Evolutionary conservation across 2,329 filamentous ascomycete genomes (phyloP).

Genomic region (Aureobasidium sp.): DNA sequence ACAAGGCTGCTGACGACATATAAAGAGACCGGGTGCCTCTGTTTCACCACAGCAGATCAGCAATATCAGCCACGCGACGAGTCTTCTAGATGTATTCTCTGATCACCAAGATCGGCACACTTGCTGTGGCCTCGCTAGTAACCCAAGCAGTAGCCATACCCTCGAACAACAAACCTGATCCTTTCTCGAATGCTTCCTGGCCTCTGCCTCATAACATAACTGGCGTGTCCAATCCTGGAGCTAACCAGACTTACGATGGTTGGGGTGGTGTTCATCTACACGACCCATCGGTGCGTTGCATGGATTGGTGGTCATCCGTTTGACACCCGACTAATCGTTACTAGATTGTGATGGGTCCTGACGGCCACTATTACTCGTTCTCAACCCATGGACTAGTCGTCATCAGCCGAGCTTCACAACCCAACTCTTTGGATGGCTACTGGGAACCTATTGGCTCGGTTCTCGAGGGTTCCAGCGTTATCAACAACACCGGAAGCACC

Average conservation of each 20-base stretch:
- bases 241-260: constrained; percentile 5
- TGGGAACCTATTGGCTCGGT: constrained; percentile 45
- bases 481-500: constrained; percentile 15
- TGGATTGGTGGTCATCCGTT: background rate
- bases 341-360: constrained; percentile 37
- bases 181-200: constrained; percentile 15
- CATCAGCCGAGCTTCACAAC: constrained; percentile 40
- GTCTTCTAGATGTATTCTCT: background rate
- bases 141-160: background rate
- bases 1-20: background rate
- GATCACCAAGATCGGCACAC: background rate
- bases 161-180: background rate
- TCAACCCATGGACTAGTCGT: constrained; percentile 46
- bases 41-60: constrained; percentile 6
- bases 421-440: constrained; percentile 36
- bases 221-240: constrained; percentile 11
- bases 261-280: constrained; percentile 28
- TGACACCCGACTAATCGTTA: background rate
- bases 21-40: background rate
- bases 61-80: background rate
- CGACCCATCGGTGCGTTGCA: constrained; percentile 35
- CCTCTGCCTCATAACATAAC: constrained; percentile 13
- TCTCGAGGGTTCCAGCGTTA: constrained; percentile 24
- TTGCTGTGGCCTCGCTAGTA: background rate
- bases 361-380: constrained; percentile 48